Conservation (phyloP, 1,284 basidiomycete species). For the Mycosarcoma mackinlayi region DNA sequence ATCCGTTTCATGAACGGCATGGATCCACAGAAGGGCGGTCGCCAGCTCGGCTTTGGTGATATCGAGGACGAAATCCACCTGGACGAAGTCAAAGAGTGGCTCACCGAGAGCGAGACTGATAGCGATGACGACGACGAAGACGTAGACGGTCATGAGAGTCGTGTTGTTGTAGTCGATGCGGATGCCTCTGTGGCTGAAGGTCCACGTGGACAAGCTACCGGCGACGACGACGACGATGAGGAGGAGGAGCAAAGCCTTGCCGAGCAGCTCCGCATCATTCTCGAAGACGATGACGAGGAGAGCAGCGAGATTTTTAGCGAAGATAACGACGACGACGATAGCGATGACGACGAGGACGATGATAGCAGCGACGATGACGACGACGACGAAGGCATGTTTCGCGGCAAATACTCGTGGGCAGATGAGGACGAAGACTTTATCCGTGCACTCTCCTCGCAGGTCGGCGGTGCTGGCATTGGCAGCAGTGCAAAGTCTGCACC, state of each 20-base stretch:
- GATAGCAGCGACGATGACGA: slow-evolving; percentile 29
- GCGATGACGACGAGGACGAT: slow-evolving; percentile 35
- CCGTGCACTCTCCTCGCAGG: slow-evolving; percentile 70
- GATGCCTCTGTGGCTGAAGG: background rate
- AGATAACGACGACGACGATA: slow-evolving; percentile 17
- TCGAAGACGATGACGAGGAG: slow-evolving; percentile 38
- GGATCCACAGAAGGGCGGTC: slow-evolving; percentile 57
- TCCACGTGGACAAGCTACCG: background rate
- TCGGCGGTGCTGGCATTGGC: slow-evolving; percentile 41
- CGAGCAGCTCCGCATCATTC: slow-evolving; percentile 42
- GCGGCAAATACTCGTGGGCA: slow-evolving; percentile 71
- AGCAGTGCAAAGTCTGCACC: slow-evolving; percentile 13
- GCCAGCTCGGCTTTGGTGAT: slow-evolving; percentile 57
- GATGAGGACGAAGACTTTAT: slow-evolving; percentile 77
- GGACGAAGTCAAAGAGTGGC: slow-evolving; percentile 58
- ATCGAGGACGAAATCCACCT: slow-evolving; percentile 51
- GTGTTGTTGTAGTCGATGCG: background rate
- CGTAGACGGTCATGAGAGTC: slow-evolving; percentile 3
- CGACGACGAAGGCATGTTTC: slow-evolving; percentile 64
- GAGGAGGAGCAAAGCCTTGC: slow-evolving; percentile 33
- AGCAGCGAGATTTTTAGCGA: slow-evolving; percentile 36
- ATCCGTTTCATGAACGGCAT: slow-evolving; percentile 61
- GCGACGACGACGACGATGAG: slow-evolving; percentile 16
- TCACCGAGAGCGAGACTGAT: slow-evolving; percentile 51
- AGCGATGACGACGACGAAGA: slow-evolving; percentile 23